Conservation (phyloP, 208 protist species). For the Lotmaria passim region DNA sequence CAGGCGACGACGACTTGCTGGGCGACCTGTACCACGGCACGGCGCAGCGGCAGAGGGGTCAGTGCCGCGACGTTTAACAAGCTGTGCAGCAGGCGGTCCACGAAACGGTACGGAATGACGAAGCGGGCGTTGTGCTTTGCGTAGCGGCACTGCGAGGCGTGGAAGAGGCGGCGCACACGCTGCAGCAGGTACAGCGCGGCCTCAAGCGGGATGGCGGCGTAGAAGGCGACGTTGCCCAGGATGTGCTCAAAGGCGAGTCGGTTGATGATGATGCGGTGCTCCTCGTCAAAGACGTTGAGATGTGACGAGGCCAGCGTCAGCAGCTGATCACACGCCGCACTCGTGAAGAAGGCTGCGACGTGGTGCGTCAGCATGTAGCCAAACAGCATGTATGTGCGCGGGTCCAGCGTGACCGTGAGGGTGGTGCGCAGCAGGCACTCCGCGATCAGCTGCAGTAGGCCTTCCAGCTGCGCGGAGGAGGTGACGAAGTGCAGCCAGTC, state of each 20-base stretch:
- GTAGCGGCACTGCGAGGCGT: slow-evolving; percentile 57
- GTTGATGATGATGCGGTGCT: slow-evolving; percentile 79
- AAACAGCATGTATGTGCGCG: slow-evolving; percentile 74
- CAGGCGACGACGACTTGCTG: slow-evolving; percentile 77
- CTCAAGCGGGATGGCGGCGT: slow-evolving; percentile 50
- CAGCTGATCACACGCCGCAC: slow-evolving; percentile 55
- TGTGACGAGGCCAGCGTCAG: slow-evolving; percentile 55
- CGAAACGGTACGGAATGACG: slow-evolving; percentile 60
- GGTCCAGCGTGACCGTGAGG: slow-evolving; percentile 48
- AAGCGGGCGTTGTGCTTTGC: slow-evolving; percentile 71
- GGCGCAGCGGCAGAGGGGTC: slow-evolving; percentile 44
- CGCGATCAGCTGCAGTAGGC: slow-evolving; percentile 49
- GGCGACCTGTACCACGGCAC: slow-evolving; percentile 53
- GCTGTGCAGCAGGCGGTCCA: slow-evolving; percentile 77
- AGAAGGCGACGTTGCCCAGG: slow-evolving; percentile 60
- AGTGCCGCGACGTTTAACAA: slow-evolving; percentile 41
- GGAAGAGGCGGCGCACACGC: slow-evolving; percentile 59
- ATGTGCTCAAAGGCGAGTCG: slow-evolving; percentile 80
- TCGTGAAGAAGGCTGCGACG: slow-evolving; percentile 56
- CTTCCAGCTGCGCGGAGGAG: slow-evolving; percentile 50
- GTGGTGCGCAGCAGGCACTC: slow-evolving; percentile 53
- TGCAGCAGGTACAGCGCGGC: slow-evolving; percentile 57
- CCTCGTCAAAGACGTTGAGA: slow-evolving; percentile 54
- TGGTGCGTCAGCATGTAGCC: slow-evolving; percentile 57
- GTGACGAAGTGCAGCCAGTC: slow-evolving; percentile 69